Base-by-base conservation (phyloP, 352 stramenopile species). In the Phytophthora pseudosyringae region DNA sequence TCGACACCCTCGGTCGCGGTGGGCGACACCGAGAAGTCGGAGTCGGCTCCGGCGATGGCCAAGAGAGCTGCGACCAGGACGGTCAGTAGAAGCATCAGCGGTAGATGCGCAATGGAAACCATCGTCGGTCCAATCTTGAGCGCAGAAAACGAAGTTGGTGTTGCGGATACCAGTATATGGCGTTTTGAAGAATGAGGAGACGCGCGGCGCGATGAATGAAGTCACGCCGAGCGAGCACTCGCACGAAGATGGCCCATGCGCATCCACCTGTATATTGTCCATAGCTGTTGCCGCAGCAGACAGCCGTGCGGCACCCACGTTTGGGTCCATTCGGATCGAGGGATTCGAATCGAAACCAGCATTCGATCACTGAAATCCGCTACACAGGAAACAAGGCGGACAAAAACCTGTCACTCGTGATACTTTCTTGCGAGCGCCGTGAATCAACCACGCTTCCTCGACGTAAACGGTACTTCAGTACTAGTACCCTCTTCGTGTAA, bases 11-110 rank as follows among this genome's bases (percentile, higher is more conserved):
- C 46, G 7, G 57, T 62, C 29, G 62, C 55, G 0, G 50, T 38
- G n/a, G 57, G 65, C 5, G 68, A 61, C 21, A 72, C 48, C 3
- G 57, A 57, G 43, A 73, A 76, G 52, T 69, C 67, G 9, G 67
- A 67, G 31, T 64, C 32, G 11, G 57, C 52, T 38, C 9, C 26
- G 5, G 21, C 55, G 33, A 18, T 41, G 12, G 29, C 25, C 16
- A 61, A 29, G 35, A 21, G 21, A 21, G 39, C 18, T 5, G 43
- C 21, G 12, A 31, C 32, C 44, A 63, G 3, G 18, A 53, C 5
- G 15, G 41, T 8, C 0, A 64, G 13, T 18, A 72, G 43, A 7
- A 71, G 4, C 11, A 50, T 5, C 29, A 57, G n/a, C 11, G 33
- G 29, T 36, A 39, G 39, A 47, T 11, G 43, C 18, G 35, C 25